Evolutionary conservation across 768 basidiomycete genomes (phyloP), one percentile per base, ranked within the genome.

Genomic region (Dictyophora rubrovolvata): DNA sequence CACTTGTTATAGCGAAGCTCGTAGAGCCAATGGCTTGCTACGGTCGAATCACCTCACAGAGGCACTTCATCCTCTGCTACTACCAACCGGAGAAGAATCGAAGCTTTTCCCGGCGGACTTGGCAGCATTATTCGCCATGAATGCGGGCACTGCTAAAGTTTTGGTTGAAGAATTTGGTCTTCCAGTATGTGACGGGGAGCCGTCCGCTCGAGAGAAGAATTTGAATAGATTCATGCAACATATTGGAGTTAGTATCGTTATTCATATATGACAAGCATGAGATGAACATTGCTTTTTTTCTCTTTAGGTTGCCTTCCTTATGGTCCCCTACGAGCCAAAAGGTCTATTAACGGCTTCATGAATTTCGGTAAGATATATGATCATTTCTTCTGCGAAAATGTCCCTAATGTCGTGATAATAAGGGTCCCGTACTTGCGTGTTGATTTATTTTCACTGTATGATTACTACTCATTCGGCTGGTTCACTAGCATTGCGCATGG

Each of bases 1-100:
- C 48, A n/a, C 17, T 51, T 52, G 20, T 46, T 33, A 18, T 61
- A 80, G 78, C 5, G 77, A 82, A 67, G 77, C 79, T 11, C 73
- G 79, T 34, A 71, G 74, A 48, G 69, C 72, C 60, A 77, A 77
- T 65, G 65, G 70, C 11, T 67, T 70, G 20, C 65, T 80, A 62
- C 61, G 64, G 8, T 67, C 72, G 5, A 68, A 71, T 53, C 69
- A 73, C 21, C 69, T 73, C 48, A 64, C 68, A n/a, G 75, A 74
- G 17, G 75, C 76, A 11, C 69, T 82, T 28, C 72, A 76, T 20
- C 79, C 79, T 17, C 75, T 82, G 3, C 69, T 82, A 16, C 76
- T 79, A 0, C 80, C 81, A 1, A 68, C 78, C 18, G 75, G 76
- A 1, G 60, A 64, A 48, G 21, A 60, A 50, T 81, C 79, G 3